These are phyloP conservation scores for Saturnispora gosingensis DNA, from an alignment of 805 yeast genomes.

Conservation along the genomic window DNA sequence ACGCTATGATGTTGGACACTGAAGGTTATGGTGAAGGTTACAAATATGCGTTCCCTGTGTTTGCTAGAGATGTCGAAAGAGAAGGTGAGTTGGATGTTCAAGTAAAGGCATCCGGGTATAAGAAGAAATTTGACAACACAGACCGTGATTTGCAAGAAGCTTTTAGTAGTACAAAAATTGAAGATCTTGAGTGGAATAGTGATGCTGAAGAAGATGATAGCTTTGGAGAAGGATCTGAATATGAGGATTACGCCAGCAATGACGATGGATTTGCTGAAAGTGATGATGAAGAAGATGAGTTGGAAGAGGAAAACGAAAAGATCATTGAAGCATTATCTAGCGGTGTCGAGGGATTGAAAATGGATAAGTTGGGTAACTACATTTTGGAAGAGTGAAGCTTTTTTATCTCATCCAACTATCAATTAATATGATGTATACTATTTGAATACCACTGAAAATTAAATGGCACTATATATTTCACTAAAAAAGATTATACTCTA, in stretches of 20 bases:
- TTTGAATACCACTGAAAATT: neutral
- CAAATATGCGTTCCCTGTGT: conserved; percentile 68
- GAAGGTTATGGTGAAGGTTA: conserved; percentile 80
- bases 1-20: conserved; percentile 61
- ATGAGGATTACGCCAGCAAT: conserved; percentile 18
- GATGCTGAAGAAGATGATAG: conserved; percentile 11
- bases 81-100: conserved; percentile 65
- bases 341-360: conserved; percentile 58
- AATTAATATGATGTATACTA: neutral
- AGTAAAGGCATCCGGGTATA: conserved; percentile 86
- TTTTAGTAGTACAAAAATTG: conserved; percentile 32
- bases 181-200: conserved; percentile 15
- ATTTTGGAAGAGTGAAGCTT: conserved; percentile 39
- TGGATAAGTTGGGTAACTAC: conserved; percentile 79
- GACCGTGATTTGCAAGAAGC: conserved; percentile 69
- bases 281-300: conserved; percentile 28
- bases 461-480: neutral
- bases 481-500: no score
- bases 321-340: conserved; percentile 61
- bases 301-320: conserved; percentile 34
- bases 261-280: conserved; percentile 21
- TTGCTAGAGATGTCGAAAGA: conserved; percentile 67
- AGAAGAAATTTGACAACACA: conserved; percentile 33
- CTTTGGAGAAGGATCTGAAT: conserved; percentile 15
- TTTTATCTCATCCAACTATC: neutral